Evolutionary conservation across 768 basidiomycete species (phyloP), one percentile per base, ranked within the genome.

Genomic region (Panellus pusillus): DNA sequence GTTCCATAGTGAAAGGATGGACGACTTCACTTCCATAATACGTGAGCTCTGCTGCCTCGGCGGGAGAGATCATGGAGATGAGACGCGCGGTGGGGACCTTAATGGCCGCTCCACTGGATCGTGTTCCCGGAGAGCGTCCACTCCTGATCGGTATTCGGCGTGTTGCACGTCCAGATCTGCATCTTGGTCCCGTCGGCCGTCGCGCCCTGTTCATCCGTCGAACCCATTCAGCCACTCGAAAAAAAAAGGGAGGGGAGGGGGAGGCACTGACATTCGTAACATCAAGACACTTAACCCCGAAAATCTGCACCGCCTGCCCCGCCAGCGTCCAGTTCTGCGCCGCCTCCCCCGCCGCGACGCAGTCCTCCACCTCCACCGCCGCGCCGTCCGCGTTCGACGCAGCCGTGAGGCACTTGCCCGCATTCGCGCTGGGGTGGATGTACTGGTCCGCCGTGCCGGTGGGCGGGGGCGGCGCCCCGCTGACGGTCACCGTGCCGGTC

Each of bases 11-110:
- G 70, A 98, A 98, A 3, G 94, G 94, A 72, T 99, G 97, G 13
- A 99, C 91, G 52, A 99, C 97, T 70, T 99, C 97, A 60, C 91
- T 93, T 20, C 97, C 97, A 66, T 99, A 99, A 71, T 98, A 99
- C 4, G 97, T 98, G 71, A 99, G 72, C 74, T 99, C 97, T 5
- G 95, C 95, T 0, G 95, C 96, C 70, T 99, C 97, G 62, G 98
- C 96, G 0, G 97, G 97, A 0, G 92, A 93, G 70, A 99, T 97
- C 52, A 93, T 82, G 1, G 92, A 83, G 51, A 99, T 86, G 15
- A 99, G 76, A 36, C 97, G 86, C 27, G 97, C 97, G 1, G 94
- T 93, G 39, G 88, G 86, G 6, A 99, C 95, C 72, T 98, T 98
- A 47, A 29, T 52, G 31, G 4, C 44, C 53, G 14, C 17, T 52